Conservation (phyloP, 2,329 filamentous ascomycete species). For the Pseudogymnoascus sp. region DNA sequence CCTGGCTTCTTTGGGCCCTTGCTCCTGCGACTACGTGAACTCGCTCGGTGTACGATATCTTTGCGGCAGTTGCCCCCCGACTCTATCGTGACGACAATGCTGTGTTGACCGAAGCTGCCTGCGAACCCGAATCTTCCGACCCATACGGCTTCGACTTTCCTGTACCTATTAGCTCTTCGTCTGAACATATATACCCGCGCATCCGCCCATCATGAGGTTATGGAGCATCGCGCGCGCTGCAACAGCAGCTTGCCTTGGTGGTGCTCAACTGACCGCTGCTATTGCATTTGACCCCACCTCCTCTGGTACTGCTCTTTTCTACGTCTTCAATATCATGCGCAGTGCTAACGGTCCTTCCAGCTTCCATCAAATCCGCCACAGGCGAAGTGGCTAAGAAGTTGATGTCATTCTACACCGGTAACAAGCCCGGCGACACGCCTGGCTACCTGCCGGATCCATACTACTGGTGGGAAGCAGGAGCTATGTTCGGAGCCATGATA, state of each 20-base stretch:
- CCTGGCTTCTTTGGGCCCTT: neutral
- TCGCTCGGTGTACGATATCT: neutral
- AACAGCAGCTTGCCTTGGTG: neutral
- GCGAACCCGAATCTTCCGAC: neutral
- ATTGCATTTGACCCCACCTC: neutral
- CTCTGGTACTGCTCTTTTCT: neutral
- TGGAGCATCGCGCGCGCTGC: neutral
- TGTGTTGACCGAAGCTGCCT: neutral
- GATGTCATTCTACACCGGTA: slow-evolving; percentile 35
- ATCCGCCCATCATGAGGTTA: neutral
- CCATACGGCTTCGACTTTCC: neutral
- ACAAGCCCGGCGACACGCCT: slow-evolving; percentile 39
- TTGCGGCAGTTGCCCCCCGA: neutral
- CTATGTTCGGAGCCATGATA: slow-evolving; percentile 46
- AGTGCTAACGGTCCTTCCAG: neutral
- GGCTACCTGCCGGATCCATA: slow-evolving; percentile 42
- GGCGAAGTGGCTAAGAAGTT: neutral
- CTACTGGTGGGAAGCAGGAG: slow-evolving; percentile 49
- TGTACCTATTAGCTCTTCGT: neutral
- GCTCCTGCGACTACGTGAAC: neutral
- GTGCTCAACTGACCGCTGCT: neutral
- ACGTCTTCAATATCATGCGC: neutral
- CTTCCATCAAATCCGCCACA: neutral
- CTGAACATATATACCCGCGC: neutral
- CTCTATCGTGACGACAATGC: neutral